phyloP scores from a whole-genome alignment of 176 grass and related monocot genomes.

The Elymus sibiricus region DNA sequence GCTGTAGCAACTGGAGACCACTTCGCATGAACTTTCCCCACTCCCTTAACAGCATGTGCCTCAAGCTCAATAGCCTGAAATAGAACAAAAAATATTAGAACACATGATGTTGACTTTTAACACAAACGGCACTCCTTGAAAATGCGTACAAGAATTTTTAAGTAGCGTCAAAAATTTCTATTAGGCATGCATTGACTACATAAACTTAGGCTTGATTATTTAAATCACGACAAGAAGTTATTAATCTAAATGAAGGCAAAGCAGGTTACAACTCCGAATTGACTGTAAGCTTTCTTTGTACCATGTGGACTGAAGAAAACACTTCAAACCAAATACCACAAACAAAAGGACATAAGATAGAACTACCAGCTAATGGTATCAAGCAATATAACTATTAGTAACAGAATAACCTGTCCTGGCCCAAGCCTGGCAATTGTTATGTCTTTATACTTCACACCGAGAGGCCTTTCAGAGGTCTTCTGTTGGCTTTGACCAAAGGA shows the following conservation, averaged over 20 bases:
- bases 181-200: background rate
- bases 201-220: background rate
- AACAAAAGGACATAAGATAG: background rate
- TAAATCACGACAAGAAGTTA: background rate
- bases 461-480: slow-evolving; percentile 41
- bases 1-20: slow-evolving; percentile 97
- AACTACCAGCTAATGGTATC: background rate
- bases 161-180: background rate
- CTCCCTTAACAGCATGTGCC: slow-evolving; percentile 86
- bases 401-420: slow-evolving; percentile 66
- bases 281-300: background rate
- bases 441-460: slow-evolving; percentile 65
- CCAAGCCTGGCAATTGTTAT: slow-evolving; percentile 91
- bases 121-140: background rate
- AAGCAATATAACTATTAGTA: background rate
- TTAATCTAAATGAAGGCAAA: slow-evolving; percentile 8
- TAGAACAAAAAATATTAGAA: background rate
- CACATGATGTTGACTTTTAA: background rate
- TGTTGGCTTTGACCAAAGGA: slow-evolving; percentile 69
- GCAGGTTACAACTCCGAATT: background rate
- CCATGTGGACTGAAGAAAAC: slow-evolving; percentile 4
- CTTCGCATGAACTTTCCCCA: slow-evolving; percentile 91
- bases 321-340: background rate
- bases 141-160: background rate
- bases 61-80: slow-evolving; percentile 83